Evolutionary conservation across 2,329 filamentous ascomycete species (phyloP).

Genomic region (Tetracladium maxilliforme): DNA sequence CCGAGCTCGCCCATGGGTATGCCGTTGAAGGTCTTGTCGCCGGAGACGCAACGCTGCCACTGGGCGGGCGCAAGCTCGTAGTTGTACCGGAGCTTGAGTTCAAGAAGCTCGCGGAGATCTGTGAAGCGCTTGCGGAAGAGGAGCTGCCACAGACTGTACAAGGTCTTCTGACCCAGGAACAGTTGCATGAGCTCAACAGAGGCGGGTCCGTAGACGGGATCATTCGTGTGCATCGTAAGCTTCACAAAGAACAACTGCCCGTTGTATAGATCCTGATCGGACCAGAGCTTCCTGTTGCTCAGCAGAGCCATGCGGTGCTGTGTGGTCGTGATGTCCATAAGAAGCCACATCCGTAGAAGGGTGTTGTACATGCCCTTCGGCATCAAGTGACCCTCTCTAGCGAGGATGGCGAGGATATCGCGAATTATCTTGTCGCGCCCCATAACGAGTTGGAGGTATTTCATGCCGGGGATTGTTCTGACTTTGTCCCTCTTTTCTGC

Average conservation of each 20-base stretch:
- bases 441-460: conserved; percentile 54
- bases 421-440: conserved; percentile 38
- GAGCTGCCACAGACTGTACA: conserved; percentile 42
- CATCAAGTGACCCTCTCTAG: conserved; percentile 38
- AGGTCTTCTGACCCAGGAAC: conserved; percentile 41
- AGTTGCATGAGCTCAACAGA: conserved; percentile 35
- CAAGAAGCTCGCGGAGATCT: conserved; percentile 32
- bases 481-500: conserved; percentile 15
- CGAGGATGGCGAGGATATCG: conserved; percentile 49
- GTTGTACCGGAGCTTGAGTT: conserved; percentile 42
- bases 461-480: conserved; percentile 44
- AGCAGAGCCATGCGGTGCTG: conserved; percentile 37
- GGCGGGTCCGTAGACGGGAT: conserved; percentile 41
- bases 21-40: too few relatives aligned
- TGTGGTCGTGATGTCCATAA: conserved; percentile 52
- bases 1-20: conserved; percentile 39
- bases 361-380: conserved; percentile 29
- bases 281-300: conserved; percentile 35
- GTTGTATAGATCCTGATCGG: conserved; percentile 42
- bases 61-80: conserved; percentile 13
- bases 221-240: conserved; percentile 53
- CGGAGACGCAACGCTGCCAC: conserved; percentile 8
- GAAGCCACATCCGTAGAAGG: conserved; percentile 56
- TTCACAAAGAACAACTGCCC: conserved; percentile 56
- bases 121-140: conserved; percentile 40